phyloP scores from a whole-genome alignment of 1,284 basidiomycete genomes.

The Sutorius eximius region DNA sequence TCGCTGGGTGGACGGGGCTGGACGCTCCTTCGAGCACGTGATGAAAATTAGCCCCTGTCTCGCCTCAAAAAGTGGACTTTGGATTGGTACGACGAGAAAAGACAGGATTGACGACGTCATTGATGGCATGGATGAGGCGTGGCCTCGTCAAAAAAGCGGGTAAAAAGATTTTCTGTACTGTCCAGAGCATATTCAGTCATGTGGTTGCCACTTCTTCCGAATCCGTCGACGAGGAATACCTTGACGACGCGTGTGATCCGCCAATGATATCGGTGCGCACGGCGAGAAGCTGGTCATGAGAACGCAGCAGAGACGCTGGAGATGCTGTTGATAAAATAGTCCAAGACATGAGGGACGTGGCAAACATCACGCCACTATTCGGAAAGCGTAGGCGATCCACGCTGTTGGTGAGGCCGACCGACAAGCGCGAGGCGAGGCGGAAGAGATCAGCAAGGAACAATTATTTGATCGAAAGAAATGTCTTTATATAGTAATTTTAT shows the following conservation, averaged over 20 bases:
- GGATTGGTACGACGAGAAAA: not conserved
- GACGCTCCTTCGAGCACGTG: slow-evolving; percentile 9
- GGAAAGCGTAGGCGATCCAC: not conserved
- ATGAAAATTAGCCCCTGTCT: slow-evolving; percentile 19
- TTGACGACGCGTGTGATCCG: slow-evolving; percentile 2
- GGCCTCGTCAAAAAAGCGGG: not conserved
- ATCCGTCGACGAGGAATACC: not conserved
- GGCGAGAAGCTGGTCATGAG: not conserved
- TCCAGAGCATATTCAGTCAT: no score
- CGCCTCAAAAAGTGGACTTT: not conserved
- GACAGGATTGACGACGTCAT: not conserved
- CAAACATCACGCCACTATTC: not conserved
- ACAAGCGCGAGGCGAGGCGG: not conserved
- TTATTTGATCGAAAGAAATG: slow-evolving; percentile 8
- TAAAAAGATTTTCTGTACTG: not conserved
- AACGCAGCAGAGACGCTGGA: not conserved
- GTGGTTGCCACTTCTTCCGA: no score
- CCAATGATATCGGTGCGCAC: not conserved
- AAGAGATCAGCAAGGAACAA: slow-evolving; percentile 9
- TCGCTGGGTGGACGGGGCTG: slow-evolving; percentile 15
- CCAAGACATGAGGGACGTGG: not conserved
- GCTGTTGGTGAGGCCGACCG: not conserved
- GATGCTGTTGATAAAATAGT: not conserved
- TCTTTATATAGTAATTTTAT: not conserved
- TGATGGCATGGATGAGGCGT: not conserved